Evolutionary conservation across 2,329 filamentous ascomycete species (phyloP).

Genomic region (Aspergillus sp.): DNA sequence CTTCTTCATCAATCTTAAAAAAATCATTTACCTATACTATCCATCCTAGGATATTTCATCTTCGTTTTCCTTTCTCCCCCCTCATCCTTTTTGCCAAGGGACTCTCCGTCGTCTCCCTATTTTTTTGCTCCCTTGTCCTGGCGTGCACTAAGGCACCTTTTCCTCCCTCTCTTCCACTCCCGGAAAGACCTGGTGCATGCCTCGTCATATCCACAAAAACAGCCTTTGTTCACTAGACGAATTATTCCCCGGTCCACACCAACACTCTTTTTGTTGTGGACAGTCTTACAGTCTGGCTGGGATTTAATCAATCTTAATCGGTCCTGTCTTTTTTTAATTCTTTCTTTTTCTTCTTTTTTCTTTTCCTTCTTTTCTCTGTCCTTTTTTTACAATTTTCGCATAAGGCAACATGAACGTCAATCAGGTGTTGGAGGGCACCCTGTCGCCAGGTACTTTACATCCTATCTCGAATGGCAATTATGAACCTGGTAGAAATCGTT

Average conservation of each 20-base stretch:
- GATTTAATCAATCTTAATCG: constrained; percentile 10
- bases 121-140: constrained; percentile 8
- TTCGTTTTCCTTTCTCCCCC: constrained; percentile 9
- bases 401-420: constrained; percentile 83
- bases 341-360: constrained; percentile 15
- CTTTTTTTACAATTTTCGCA: constrained; percentile 12
- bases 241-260: constrained; percentile 18
- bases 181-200: constrained; percentile 30
- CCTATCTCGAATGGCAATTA: constrained; percentile 12
- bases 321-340: constrained; percentile 10
- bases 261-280: constrained; percentile 15
- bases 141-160: constrained; percentile 23
- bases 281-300: constrained; percentile 7
- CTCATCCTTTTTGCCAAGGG: constrained; percentile 1
- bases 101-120: constrained; percentile 5
- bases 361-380: constrained; percentile 9
- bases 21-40: too few relatives aligned
- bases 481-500: constrained; percentile 9
- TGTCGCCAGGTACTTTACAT: constrained; percentile 73
- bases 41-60: constrained; percentile 1
- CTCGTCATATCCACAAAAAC: constrained; percentile 39
- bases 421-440: constrained; percentile 93
- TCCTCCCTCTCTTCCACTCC: constrained; percentile 21
- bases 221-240: constrained; percentile 22
- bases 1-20: not conserved